Conservation (phyloP, 306 rosid genomes). For the Cucurbita ficifolia region DNA sequence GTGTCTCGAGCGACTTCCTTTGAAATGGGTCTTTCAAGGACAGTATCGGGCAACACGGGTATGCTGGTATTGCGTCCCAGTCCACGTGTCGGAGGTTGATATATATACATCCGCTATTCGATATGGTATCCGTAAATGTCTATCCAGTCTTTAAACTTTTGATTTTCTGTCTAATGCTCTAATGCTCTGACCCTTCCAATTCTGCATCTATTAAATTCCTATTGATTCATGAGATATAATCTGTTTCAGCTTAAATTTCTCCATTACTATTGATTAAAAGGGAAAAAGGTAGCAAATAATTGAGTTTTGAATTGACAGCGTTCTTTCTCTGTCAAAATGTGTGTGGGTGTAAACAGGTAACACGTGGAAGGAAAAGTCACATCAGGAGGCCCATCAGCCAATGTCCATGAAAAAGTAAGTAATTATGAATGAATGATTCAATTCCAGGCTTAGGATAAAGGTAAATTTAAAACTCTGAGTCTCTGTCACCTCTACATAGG, state of each 20-base stretch:
- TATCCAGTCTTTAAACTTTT: no score
- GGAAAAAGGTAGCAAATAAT: not conserved
- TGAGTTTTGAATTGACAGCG: not conserved
- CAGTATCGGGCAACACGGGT: no score
- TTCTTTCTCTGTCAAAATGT: not conserved
- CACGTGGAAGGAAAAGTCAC: slow-evolving; percentile 43
- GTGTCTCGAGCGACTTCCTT: no score
- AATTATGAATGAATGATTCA: slow-evolving; percentile 86
- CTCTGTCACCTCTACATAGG: slow-evolving; percentile 7
- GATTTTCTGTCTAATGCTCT: no score
- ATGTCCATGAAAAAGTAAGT: slow-evolving; percentile 36
- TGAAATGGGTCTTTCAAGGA: no score
- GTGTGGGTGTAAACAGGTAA: slow-evolving; percentile 6
- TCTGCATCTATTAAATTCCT: no score
- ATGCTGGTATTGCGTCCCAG: no score
- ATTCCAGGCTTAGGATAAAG: slow-evolving; percentile 40
- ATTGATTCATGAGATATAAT: no score
- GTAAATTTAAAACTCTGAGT: slow-evolving; percentile 33
- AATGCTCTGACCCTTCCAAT: no score
- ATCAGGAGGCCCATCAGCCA: slow-evolving; percentile 21
- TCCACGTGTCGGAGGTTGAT: no score
- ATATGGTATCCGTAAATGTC: no score
- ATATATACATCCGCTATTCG: no score
- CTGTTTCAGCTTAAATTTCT: not conserved
- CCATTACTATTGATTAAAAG: not conserved